Percentiles rank a stretch among this genome's conserved stretches.
Evolutionary conservation across 1,139 yeast species (phyloP).

Genomic region (Candida sp.): DNA sequence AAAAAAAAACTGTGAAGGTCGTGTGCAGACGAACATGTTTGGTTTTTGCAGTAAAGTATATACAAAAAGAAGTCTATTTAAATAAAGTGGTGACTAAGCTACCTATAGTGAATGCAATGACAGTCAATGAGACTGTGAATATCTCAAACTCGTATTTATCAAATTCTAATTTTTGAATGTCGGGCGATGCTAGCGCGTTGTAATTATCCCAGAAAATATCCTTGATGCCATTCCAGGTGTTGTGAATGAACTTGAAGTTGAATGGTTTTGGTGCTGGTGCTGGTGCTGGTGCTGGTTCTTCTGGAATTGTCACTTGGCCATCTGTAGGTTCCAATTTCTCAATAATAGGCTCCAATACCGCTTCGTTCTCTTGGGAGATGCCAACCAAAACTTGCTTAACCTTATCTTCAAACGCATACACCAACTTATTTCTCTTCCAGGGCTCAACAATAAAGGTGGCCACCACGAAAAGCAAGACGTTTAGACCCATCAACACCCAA

Average conservation of each 20-base stretch:
- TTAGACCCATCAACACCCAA: constrained; percentile 86
- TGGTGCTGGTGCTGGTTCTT: neutral
- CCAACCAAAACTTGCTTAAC: constrained; percentile 61
- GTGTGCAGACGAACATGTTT: constrained; percentile 1
- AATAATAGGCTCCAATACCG: constrained; percentile 14
- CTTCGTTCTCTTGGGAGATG: constrained; percentile 17
- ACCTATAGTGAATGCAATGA: constrained; percentile 27
- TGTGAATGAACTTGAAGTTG: constrained; percentile 7
- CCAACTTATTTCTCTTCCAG: constrained; percentile 85
- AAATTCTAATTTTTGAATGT: constrained; percentile 20
- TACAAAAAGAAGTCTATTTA: constrained; percentile 9
- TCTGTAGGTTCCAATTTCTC: constrained; percentile 13
- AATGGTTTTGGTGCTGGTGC: neutral
- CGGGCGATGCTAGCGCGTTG: constrained; percentile 22
- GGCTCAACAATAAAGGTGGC: constrained; percentile 94
- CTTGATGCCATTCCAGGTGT: constrained; percentile 23
- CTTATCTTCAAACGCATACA: constrained; percentile 81
- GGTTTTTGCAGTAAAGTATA: neutral
- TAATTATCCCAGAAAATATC: constrained; percentile 17
- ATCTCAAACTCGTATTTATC: constrained; percentile 29
- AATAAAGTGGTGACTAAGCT: constrained; percentile 20
- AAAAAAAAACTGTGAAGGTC: neutral
- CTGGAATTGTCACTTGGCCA: constrained; percentile 4
- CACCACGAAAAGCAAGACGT: constrained; percentile 73
- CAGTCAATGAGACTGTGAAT: constrained; percentile 19